Conservation (phyloP, 805 yeast species). For the Lachancea thermotolerans region DNA sequence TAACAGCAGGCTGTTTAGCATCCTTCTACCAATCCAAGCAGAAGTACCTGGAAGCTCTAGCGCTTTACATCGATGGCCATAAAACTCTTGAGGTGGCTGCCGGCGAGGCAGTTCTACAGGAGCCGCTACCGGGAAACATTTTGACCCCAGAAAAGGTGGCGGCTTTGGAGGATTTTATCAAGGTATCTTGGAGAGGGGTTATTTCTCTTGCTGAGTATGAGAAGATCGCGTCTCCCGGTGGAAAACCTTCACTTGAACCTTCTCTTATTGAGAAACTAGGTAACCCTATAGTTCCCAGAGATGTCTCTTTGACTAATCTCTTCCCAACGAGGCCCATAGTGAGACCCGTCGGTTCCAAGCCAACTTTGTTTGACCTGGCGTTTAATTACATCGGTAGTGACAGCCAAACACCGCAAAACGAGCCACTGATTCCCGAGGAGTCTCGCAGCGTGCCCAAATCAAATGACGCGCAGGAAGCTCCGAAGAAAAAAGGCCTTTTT, state of each 20-base stretch:
- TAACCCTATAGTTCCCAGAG: slow-evolving; percentile 15
- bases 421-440: background rate
- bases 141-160: slow-evolving; percentile 38
- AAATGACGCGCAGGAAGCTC: slow-evolving; percentile 26
- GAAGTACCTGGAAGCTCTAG: slow-evolving; percentile 26
- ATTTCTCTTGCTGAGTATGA: slow-evolving; percentile 33
- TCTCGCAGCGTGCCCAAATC: background rate
- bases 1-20: slow-evolving; percentile 25
- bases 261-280: slow-evolving; percentile 39
- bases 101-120: slow-evolving; percentile 5
- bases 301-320: slow-evolving; percentile 20
- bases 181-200: slow-evolving; percentile 25
- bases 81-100: slow-evolving; percentile 14
- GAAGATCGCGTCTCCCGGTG: slow-evolving; percentile 9
- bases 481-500: slow-evolving; percentile 60
- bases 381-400: slow-evolving; percentile 62
- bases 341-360: slow-evolving; percentile 67
- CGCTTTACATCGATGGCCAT: slow-evolving; percentile 24
- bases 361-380: slow-evolving; percentile 87
- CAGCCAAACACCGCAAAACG: slow-evolving; percentile 6
- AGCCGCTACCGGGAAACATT: slow-evolving; percentile 19
- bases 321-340: slow-evolving; percentile 36
- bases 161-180: slow-evolving; percentile 42
- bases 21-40: slow-evolving; percentile 25
- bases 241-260: slow-evolving; percentile 7